Base-by-base conservation (phyloP, 2,329 filamentous ascomycete genomes). In the Fusarium sp. region DNA sequence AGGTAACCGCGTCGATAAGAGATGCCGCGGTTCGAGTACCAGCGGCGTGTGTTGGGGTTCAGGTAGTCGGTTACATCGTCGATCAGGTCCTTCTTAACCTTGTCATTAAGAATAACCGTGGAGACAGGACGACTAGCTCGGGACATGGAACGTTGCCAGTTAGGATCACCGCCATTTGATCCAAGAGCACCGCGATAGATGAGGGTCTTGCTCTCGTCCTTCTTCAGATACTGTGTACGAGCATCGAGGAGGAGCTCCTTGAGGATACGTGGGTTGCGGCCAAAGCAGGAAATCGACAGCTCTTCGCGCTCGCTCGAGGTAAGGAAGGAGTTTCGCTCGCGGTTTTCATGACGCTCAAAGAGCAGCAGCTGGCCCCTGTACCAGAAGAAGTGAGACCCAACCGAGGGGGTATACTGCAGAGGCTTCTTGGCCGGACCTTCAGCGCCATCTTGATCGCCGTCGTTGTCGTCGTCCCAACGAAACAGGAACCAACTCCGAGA, bases 1-100 rank as follows among this genome's bases (percentile, higher is more conserved):
- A 96, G 83, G 69, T 95, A 96, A 0, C 92, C 93, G 5, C 92
- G 83, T 13, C 92, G 85, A 72, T 96, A 96, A 0, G 93, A 92
- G 27, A 96, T 94, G 1, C 92, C 92, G 7, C 92, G 84, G 65
- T 91, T 89, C 0, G 88, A 82, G 71, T 97, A 96, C 91, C 92
- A 96, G n/a, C 87, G 81, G 39, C 84, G 80, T 0, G 87, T 89
- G 11, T 78, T 75, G 0, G 86, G 86, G 59, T 85, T 79, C 32
- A 90, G 80, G 67, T 89, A 89, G 66, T 89, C 85, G 23, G 78
- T 79, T 29, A 88, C 81, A 65, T 89, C 87, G 37, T 81, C 79
- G 43, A 89, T 77, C 11, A 90, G 78, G 3, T 82, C 78, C 57
- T 81, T 72, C 78, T 89, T 90, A 43, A 82, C 79, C 66, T 80